Conservation (phyloP, 352 stramenopile species). For the Pythium sp. region DNA sequence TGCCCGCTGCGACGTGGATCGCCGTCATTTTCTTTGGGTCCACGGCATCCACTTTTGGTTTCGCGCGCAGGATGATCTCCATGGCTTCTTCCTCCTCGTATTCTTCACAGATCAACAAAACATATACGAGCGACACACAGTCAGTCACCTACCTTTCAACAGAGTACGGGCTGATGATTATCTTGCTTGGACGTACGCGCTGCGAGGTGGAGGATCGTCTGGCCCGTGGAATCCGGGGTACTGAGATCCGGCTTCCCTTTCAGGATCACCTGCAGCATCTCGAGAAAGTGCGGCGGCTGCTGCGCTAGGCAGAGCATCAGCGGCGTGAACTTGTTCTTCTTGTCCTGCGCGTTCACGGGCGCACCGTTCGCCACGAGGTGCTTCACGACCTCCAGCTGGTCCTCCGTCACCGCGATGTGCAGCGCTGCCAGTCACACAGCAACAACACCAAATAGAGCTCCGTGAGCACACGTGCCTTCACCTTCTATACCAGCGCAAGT, state of each 20-base stretch:
- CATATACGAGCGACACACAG: background rate
- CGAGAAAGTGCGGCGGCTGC: slow-evolving; percentile 57
- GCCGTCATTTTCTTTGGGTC: slow-evolving; percentile 79
- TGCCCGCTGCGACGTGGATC: slow-evolving; percentile 60
- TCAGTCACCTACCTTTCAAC: background rate
- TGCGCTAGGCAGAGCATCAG: slow-evolving; percentile 75
- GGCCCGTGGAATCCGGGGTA: slow-evolving; percentile 56
- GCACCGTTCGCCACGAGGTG: slow-evolving; percentile 65
- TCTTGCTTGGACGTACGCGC: slow-evolving; percentile 32
- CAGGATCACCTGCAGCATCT: slow-evolving; percentile 60
- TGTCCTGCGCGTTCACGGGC: slow-evolving; percentile 70
- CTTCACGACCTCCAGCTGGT: slow-evolving; percentile 69
- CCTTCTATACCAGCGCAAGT: background rate
- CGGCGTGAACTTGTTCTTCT: slow-evolving; percentile 74
- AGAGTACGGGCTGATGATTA: background rate
- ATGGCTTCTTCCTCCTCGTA: slow-evolving; percentile 62
- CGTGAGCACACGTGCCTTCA: background rate
- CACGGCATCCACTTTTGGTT: slow-evolving; percentile 55
- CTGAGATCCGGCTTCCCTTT: slow-evolving; percentile 71
- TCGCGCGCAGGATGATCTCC: slow-evolving; percentile 55
- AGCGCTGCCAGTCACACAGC: slow-evolving; percentile 34
- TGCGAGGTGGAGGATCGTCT: slow-evolving; percentile 66
- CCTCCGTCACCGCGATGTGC: slow-evolving; percentile 68
- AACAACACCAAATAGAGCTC: background rate
- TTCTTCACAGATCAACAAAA: slow-evolving; percentile 27